Conservation (phyloP, 129 eudicot species). For the Artemisia annua region DNA sequence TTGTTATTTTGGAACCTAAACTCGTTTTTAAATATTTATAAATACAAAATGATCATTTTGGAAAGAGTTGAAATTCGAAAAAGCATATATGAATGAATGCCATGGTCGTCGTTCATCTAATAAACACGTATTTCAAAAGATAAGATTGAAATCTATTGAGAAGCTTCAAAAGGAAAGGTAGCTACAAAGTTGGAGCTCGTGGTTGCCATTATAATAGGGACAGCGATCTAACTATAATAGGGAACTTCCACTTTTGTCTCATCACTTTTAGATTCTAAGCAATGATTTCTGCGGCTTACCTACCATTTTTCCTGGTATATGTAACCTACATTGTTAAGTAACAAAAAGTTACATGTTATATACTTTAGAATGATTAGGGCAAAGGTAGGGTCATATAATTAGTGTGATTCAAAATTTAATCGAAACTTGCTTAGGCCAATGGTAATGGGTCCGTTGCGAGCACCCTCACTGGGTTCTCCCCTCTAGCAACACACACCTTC, state of each 20-base stretch:
- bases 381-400: slow-evolving; percentile 15
- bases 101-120: too few relatives aligned
- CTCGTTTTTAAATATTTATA: too few relatives aligned
- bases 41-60: too few relatives aligned
- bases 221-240: slow-evolving; percentile 20
- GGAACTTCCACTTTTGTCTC: slow-evolving; percentile 30
- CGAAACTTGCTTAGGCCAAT: too few relatives aligned
- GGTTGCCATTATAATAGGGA: slow-evolving; percentile 28
- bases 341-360: slow-evolving; percentile 18
- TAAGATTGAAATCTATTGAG: not conserved
- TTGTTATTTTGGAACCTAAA: too few relatives aligned
- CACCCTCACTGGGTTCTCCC: too few relatives aligned
- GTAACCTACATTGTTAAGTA: slow-evolving; percentile 44
- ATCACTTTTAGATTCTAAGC: slow-evolving; percentile 17
- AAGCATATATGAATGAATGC: too few relatives aligned
- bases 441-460: too few relatives aligned
- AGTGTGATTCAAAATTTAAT: not conserved
- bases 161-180: slow-evolving; percentile 15
- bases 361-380: slow-evolving; percentile 19
- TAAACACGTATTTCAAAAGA: too few relatives aligned
- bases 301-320: slow-evolving; percentile 20
- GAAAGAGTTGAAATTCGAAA: too few relatives aligned
- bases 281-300: slow-evolving; percentile 30
- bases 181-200: slow-evolving; percentile 25
- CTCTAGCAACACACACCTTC: too few relatives aligned